phyloP scores from a whole-genome alignment of 768 basidiomycete species.

The Russula foetens region DNA sequence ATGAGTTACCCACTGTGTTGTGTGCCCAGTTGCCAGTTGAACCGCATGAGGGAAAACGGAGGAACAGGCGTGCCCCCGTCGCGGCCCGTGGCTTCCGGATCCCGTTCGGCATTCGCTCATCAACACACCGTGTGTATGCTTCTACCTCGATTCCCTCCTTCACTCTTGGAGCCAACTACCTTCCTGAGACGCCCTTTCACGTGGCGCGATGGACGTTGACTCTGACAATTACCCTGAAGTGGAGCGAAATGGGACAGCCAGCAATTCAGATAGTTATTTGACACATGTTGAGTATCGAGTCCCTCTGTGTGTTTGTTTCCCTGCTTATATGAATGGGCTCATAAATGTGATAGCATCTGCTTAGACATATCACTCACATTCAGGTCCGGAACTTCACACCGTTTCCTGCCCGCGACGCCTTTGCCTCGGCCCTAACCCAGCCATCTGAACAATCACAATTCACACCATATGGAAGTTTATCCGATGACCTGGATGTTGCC shows the following conservation, averaged over 20 bases:
- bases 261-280: background rate
- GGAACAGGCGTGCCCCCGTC: too few relatives aligned
- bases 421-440: conserved; percentile 65
- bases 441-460: conserved; percentile 58
- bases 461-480: conserved; percentile 44
- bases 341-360: conserved; percentile 42
- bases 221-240: background rate
- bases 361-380: conserved; percentile 64
- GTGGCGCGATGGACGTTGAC: conserved; percentile 6
- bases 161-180: background rate
- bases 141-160: background rate
- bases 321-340: background rate
- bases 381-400: conserved; percentile 80
- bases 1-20: background rate
- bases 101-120: background rate
- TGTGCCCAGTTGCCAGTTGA: background rate
- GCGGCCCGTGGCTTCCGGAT: background rate
- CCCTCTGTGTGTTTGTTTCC: background rate
- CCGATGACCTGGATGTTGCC: conserved; percentile 65
- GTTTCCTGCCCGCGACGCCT: conserved; percentile 70
- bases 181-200: background rate
- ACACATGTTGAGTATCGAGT: conserved; percentile 13
- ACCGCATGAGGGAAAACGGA: background rate
- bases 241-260: background rate
- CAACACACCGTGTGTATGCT: conserved; percentile 1